phyloP scores from a whole-genome alignment of 192 early-diverging fungal genomes.

The Backusella sp. region DNA sequence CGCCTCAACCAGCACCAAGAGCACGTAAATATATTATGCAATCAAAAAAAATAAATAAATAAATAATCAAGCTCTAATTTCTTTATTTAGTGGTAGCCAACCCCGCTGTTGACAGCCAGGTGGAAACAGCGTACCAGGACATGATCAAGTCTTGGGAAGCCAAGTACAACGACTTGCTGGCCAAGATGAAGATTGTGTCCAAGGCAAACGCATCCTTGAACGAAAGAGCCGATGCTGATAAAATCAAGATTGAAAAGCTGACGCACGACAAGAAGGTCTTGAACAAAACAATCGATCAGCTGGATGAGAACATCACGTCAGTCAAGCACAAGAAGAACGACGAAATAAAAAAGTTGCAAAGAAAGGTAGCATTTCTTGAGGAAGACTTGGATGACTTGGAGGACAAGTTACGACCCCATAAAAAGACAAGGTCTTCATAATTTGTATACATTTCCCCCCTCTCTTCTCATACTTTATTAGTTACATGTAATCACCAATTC shows the following conservation, averaged over 20 bases:
- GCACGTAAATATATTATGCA: not conserved
- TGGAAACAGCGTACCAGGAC: not conserved
- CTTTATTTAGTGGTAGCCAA: not conserved
- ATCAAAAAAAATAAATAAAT: too few relatives aligned
- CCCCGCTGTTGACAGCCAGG: not conserved
- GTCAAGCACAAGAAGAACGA: too few relatives aligned
- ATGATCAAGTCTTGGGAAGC: not conserved
- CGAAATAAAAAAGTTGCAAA: too few relatives aligned
- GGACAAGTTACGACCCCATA: too few relatives aligned
- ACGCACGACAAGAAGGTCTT: not conserved
- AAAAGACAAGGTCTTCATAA: too few relatives aligned
- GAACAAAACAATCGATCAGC: not conserved
- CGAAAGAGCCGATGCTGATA: not conserved
- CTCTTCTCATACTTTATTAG: too few relatives aligned
- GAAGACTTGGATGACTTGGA: too few relatives aligned
- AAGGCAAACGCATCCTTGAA: not conserved
- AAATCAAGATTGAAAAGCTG: not conserved
- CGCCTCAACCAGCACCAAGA: too few relatives aligned
- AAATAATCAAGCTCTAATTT: not conserved
- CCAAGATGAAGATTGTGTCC: not conserved
- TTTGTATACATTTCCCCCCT: too few relatives aligned
- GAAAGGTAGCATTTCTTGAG: too few relatives aligned
- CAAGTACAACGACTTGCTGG: not conserved
- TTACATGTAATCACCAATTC: too few relatives aligned
- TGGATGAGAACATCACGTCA: not conserved